These are phyloP conservation scores for Phalaenopsis equestris DNA, from an alignment of 106 monocot species.

Conservation along the genomic window DNA sequence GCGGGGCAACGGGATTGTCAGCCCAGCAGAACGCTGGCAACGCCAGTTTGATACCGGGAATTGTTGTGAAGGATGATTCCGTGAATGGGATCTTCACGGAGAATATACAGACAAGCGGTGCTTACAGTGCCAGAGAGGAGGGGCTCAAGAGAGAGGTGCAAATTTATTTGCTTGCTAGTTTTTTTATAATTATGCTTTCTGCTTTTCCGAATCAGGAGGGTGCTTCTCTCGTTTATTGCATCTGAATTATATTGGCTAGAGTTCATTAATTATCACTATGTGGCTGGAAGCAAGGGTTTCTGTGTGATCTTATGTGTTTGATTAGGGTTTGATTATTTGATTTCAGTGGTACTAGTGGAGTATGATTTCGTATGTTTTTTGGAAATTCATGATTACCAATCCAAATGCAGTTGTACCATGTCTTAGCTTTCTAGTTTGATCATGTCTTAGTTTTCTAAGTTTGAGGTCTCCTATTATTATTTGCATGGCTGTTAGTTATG, in stretches of 20 bases:
- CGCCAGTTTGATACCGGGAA: constrained; percentile 31
- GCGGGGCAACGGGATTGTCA: constrained; percentile 5
- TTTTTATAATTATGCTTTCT: neutral
- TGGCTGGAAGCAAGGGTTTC: neutral
- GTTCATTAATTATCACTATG: neutral
- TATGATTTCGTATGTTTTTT: neutral
- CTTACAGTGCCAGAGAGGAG: constrained; percentile 94
- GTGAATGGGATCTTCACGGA: constrained; percentile 95
- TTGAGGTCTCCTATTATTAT: neutral
- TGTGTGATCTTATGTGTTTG: neutral
- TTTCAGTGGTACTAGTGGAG: neutral
- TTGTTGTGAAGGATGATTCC: constrained; percentile 73
- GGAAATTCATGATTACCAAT: neutral
- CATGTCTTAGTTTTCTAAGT: neutral
- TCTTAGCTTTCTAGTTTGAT: no score
- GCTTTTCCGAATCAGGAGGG: neutral
- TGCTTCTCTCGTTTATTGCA: neutral
- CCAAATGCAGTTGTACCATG: neutral
- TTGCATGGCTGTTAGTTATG: neutral
- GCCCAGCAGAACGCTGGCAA: constrained; percentile 1
- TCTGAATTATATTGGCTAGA: neutral
- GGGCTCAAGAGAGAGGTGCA: constrained; percentile 81
- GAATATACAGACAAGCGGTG: constrained; percentile 91
- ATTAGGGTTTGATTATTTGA: neutral
- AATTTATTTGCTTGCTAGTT: neutral